Base-by-base conservation (phyloP, 768 basidiomycete genomes). In the Leccinellum rugosiceps region DNA sequence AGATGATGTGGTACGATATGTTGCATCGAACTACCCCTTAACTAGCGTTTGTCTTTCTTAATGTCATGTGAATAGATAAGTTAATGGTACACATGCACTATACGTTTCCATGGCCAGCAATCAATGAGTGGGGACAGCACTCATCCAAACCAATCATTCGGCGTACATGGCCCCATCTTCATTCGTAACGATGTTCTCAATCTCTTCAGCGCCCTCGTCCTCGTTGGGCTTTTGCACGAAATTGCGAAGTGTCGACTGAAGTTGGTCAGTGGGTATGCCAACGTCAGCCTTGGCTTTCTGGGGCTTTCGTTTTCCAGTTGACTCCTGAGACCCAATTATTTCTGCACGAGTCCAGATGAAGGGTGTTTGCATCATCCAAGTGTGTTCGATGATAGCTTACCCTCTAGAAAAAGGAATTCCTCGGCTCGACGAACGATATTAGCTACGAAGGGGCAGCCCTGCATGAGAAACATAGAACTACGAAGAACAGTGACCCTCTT, bases 401-500 rank as follows among this genome's bases (percentile, higher is more conserved):
- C 90, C 72, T 90, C 86, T 6, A 92, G 79, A 66, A 92, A 92
- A 47, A 87, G 66, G 63, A 88, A 92, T 60, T 92, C 90, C 50
- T 90, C 88, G 50, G 77, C 84, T 63, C 80, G 82, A 54, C 85
- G 78, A 30, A 85, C 82, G 10, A 84, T 82, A 9, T 78, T 76
- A 5, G 82, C 90, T 91, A 57, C 14, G 55, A 54, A n/a, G 30
- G n/a, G 15, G 49, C 34, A 17, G 35, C n/a, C 45, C 21, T 41
- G 50, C 38, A 52, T 51, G 41, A 51, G 21, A 30, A 46, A 31
- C 19, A 57, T 21, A 26, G 5, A 9, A 23, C 26, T 14, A 38
- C 30, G 11, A 14, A 21, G 34, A 21, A 26, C 48, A 25, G 11
- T 11, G 26, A n/a, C 49, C 21, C 34, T 75, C 82, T 61, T 64